phyloP scores from a whole-genome alignment of 75 land plant species.

The Chamaecyparis obtusa region DNA sequence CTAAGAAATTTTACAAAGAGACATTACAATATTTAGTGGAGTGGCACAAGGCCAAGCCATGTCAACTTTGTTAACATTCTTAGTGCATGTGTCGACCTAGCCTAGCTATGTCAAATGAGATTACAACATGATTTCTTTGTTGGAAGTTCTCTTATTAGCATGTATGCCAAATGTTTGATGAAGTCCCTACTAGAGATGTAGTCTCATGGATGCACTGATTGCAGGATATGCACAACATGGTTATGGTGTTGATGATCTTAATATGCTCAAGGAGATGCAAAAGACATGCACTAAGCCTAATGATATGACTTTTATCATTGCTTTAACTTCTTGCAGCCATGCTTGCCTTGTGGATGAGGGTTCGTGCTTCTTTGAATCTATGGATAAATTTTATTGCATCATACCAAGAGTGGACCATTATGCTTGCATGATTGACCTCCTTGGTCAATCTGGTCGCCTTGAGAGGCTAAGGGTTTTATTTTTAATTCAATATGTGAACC shows the following conservation, averaged over 20 bases:
- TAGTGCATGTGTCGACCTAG: constrained; percentile 12
- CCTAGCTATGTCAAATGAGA: constrained; percentile 21
- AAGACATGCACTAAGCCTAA: constrained; percentile 17
- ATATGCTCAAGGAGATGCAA: constrained; percentile 24
- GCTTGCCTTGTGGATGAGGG: constrained; percentile 9
- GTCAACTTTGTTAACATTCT: constrained; percentile 5
- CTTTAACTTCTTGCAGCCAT: neutral
- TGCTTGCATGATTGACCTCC: neutral
- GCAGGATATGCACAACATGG: constrained; percentile 19
- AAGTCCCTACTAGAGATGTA: constrained; percentile 16
- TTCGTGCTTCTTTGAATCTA: neutral
- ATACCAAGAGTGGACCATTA: constrained; percentile 6
- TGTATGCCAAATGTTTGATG: constrained; percentile 30
- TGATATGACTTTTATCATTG: constrained; percentile 18
- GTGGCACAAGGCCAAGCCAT: neutral
- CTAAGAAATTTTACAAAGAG: no score
- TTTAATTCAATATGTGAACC: neutral
- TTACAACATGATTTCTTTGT: constrained; percentile 13
- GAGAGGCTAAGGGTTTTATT: neutral
- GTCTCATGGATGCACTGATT: constrained; percentile 38
- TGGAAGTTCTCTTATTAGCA: constrained; percentile 30
- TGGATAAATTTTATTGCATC: neutral
- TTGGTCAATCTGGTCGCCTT: neutral
- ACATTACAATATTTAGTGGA: no score
- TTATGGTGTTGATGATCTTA: constrained; percentile 18